Conservation (phyloP, 345 rosid species). For the Eucalyptus marginata region DNA sequence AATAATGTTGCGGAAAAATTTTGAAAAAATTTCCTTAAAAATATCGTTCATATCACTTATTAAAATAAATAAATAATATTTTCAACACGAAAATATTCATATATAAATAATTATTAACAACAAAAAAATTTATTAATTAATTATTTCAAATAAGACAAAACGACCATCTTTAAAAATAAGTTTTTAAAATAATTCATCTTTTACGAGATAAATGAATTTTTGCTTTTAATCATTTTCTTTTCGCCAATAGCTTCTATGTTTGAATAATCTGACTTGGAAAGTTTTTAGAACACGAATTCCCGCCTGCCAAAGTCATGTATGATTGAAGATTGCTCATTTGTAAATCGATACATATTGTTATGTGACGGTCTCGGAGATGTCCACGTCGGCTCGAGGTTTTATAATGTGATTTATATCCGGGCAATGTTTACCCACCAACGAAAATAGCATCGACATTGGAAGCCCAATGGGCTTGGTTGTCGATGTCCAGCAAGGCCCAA, state of each 20-base stretch:
- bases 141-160: accelerated
- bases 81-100: too few relatives aligned
- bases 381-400: not conserved
- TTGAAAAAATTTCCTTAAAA: too few relatives aligned
- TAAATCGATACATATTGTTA: not conserved
- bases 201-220: not conserved
- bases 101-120: too few relatives aligned
- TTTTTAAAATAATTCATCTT: too few relatives aligned
- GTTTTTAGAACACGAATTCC: not conserved
- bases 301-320: not conserved
- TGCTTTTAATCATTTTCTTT: not conserved
- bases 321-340: not conserved
- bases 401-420: not conserved
- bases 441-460: not conserved
- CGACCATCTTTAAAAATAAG: accelerated
- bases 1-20: not conserved
- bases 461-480: not conserved
- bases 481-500: not conserved
- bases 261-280: not conserved
- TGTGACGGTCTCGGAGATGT: not conserved
- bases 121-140: too few relatives aligned
- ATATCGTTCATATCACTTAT: too few relatives aligned
- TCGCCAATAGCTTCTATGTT: not conserved
- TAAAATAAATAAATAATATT: too few relatives aligned
- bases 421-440: not conserved